phyloP scores from a whole-genome alignment of 139 green algal genomes.

The Ulvella scutata region DNA sequence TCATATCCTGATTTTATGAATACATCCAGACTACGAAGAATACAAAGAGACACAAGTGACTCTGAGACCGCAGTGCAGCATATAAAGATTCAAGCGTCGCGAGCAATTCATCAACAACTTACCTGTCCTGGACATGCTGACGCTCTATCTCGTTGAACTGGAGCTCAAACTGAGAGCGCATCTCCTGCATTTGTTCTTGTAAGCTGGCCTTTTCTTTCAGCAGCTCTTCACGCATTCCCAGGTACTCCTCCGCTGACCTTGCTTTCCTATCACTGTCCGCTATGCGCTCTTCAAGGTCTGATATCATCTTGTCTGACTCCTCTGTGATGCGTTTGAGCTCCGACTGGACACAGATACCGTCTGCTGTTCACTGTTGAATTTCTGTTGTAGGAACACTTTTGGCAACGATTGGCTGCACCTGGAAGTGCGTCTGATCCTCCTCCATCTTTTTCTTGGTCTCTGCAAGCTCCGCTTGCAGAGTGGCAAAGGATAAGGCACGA shows the following conservation, averaged over 20 bases:
- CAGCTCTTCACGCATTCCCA: slow-evolving; percentile 3
- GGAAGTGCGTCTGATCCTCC: slow-evolving; percentile 8
- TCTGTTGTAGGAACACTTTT: not conserved
- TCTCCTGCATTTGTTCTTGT: slow-evolving; percentile 12
- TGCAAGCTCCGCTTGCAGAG: slow-evolving; percentile 27
- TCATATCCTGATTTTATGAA: no score
- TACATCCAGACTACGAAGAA: no score
- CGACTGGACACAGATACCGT: not conserved
- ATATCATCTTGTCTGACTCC: not conserved
- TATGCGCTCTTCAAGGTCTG: not conserved
- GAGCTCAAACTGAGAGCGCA: slow-evolving; percentile 20
- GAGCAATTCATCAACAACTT: no score
- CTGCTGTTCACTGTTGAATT: not conserved
- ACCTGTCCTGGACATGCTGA: slow-evolving; percentile 52
- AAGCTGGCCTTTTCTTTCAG: slow-evolving; percentile 6
- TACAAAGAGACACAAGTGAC: no score
- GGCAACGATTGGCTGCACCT: slow-evolving; percentile 19
- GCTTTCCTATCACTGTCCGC: not conserved
- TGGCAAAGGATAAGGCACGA: slow-evolving; percentile 16
- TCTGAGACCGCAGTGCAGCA: no score
- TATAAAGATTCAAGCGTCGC: no score
- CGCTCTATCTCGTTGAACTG: slow-evolving; percentile 57
- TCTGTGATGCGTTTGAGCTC: not conserved
- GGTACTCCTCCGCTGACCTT: not conserved
- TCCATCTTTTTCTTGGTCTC: slow-evolving; percentile 21